Evolutionary conservation across 2,329 filamentous ascomycete species (phyloP).

Genomic region (Neurospora sp.): DNA sequence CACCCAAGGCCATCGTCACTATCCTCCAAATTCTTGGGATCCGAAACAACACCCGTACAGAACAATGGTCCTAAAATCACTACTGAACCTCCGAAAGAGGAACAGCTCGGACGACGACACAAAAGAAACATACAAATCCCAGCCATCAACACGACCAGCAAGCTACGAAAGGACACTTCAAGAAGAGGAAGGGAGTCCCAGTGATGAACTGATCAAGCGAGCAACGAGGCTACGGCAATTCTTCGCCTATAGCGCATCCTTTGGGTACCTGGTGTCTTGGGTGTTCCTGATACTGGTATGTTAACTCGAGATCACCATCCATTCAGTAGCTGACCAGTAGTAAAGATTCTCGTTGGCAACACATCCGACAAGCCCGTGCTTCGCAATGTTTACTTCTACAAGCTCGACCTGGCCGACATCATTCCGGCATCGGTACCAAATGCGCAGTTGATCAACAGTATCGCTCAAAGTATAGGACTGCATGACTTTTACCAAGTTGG

Average conservation of each 20-base stretch:
- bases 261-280: conserved; percentile 63
- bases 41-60: background rate
- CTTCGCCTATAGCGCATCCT: conserved; percentile 54
- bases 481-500: conserved; percentile 94
- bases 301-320: background rate
- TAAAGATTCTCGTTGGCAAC: conserved; percentile 59
- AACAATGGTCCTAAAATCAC: background rate
- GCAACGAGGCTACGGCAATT: conserved; percentile 44
- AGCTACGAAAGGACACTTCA: background rate
- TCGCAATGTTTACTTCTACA: conserved; percentile 70
- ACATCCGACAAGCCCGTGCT: conserved; percentile 52
- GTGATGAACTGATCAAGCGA: conserved; percentile 17
- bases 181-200: background rate
- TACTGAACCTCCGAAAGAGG: background rate
- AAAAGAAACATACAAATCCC: background rate
- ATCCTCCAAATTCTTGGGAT: background rate
- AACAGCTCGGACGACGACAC: background rate
- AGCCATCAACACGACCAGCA: background rate
- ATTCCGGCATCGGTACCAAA: conserved; percentile 65
- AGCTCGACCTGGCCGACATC: conserved; percentile 72
- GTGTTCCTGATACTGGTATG: conserved; percentile 70
- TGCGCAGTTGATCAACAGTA: conserved; percentile 70
- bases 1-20: background rate
- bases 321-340: background rate
- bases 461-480: conserved; percentile 74